These are phyloP conservation scores for Coemansia aciculifera DNA, from an alignment of 192 early-diverging fungal genomes.

Conservation along the genomic window DNA sequence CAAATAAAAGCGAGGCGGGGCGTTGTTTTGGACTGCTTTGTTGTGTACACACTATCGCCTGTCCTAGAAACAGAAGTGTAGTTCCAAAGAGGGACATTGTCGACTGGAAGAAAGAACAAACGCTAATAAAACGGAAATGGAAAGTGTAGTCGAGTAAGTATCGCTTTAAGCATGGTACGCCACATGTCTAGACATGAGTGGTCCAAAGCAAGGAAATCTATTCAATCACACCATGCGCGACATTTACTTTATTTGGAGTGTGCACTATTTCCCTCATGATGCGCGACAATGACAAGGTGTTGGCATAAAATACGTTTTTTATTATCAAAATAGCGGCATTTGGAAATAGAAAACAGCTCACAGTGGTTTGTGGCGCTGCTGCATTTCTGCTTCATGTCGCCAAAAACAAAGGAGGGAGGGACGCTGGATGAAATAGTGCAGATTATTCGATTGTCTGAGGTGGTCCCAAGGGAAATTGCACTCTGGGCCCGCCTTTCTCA, in stretches of 20 bases:
- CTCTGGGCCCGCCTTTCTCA: neutral
- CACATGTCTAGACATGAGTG: neutral
- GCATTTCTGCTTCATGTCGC: neutral
- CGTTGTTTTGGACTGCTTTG: neutral
- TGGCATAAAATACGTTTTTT: neutral
- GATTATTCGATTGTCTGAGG: neutral
- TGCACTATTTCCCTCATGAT: neutral
- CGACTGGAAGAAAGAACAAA: neutral
- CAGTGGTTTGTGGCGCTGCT: neutral
- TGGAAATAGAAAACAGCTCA: neutral
- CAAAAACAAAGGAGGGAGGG: neutral
- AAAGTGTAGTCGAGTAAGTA: neutral
- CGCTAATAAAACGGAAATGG: neutral
- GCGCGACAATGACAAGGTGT: constrained; percentile 1
- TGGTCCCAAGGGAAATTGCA: neutral
- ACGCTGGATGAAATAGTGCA: neutral
- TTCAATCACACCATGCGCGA: neutral
- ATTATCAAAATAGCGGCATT: neutral
- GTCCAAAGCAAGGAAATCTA: neutral
- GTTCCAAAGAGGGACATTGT: neutral
- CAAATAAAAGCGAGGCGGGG: neutral
- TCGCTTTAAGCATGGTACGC: neutral
- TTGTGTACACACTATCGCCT: neutral
- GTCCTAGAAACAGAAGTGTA: neutral
- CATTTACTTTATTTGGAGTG: neutral